Conservation (phyloP, 2,329 filamentous ascomycete species). For the Neofusicoccum parvum region DNA sequence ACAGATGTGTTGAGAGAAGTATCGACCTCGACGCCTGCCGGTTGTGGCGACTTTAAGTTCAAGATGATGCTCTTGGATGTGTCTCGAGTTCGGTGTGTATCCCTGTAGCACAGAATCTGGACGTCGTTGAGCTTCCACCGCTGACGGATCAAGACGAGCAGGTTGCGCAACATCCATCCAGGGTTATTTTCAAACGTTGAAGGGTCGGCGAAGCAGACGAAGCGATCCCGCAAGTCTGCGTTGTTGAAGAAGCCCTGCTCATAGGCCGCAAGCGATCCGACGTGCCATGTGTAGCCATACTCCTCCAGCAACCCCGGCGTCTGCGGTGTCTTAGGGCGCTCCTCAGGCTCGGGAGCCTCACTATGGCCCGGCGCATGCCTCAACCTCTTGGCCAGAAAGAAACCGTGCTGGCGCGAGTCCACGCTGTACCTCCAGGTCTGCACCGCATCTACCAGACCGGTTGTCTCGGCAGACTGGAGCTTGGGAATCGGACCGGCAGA, state of each 20-base stretch:
- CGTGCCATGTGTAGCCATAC: constrained; percentile 72
- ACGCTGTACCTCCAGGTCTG: constrained; percentile 85
- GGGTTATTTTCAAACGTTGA: constrained; percentile 87
- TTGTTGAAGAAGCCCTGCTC: constrained; percentile 86
- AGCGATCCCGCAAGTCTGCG: constrained; percentile 71
- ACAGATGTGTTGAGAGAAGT: constrained; percentile 24
- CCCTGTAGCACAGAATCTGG: constrained; percentile 88
- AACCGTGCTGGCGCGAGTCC: constrained; percentile 85
- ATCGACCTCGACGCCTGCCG: constrained; percentile 23
- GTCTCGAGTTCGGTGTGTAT: constrained; percentile 75
- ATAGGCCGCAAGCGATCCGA: constrained; percentile 74
- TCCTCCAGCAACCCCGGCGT: constrained; percentile 52
- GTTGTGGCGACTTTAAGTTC: constrained; percentile 56
- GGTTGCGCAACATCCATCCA: constrained; percentile 89
- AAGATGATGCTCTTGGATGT: constrained; percentile 81
- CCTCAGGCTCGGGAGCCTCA: constrained; percentile 27
- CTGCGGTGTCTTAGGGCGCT: constrained; percentile 44
- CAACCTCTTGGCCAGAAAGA: constrained; percentile 88
- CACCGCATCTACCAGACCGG: constrained; percentile 76
- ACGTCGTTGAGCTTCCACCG: constrained; percentile 75
- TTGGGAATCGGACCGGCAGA: constrained; percentile 36
- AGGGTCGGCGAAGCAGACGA: constrained; percentile 85
- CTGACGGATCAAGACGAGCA: constrained; percentile 81
- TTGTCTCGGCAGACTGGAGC: constrained; percentile 71
- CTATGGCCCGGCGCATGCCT: constrained; percentile 30